Percentiles rank a stretch among this genome's conserved stretches.
Evolutionary conservation across 164 flowering plant genomes (phyloP).

Genomic region (Magnolia officinalis): DNA sequence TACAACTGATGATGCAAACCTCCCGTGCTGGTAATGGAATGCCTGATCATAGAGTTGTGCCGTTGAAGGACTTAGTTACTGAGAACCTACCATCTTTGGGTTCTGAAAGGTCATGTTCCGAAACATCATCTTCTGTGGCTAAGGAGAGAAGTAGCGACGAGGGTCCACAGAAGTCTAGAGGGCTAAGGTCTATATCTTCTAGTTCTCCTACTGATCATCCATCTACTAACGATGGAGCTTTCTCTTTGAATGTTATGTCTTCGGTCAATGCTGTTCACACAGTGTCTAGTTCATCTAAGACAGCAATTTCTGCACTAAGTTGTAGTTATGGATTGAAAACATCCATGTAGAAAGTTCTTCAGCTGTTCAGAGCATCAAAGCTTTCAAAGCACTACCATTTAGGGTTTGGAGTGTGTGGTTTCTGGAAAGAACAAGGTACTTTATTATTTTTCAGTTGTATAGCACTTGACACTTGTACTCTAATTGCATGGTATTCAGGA

Average conservation of each 20-base stretch:
- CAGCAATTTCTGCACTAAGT: slow-evolving; percentile 24
- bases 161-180: slow-evolving; percentile 21
- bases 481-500: neutral
- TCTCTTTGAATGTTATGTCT: slow-evolving; percentile 21
- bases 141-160: slow-evolving; percentile 5
- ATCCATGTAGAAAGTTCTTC: slow-evolving; percentile 61
- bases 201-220: slow-evolving; percentile 22
- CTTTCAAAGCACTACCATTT: slow-evolving; percentile 26
- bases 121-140: neutral
- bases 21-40: slow-evolving; percentile 8
- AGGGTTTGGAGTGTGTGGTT: slow-evolving; percentile 32
- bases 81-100: neutral
- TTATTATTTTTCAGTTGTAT: neutral
- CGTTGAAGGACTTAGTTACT: slow-evolving; percentile 11
- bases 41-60: slow-evolving; percentile 14
- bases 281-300: slow-evolving; percentile 16
- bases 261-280: slow-evolving; percentile 18
- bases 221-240: slow-evolving; percentile 17
- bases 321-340: slow-evolving; percentile 45
- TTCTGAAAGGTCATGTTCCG: slow-evolving; percentile 1
- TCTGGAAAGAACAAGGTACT: slow-evolving; percentile 51
- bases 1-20: slow-evolving; percentile 17
- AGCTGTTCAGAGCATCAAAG: slow-evolving; percentile 50
- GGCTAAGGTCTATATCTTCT: slow-evolving; percentile 15
- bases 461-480: neutral